phyloP scores from a whole-genome alignment of 2,329 filamentous ascomycete genomes.

The Rhinocladiella similis region DNA sequence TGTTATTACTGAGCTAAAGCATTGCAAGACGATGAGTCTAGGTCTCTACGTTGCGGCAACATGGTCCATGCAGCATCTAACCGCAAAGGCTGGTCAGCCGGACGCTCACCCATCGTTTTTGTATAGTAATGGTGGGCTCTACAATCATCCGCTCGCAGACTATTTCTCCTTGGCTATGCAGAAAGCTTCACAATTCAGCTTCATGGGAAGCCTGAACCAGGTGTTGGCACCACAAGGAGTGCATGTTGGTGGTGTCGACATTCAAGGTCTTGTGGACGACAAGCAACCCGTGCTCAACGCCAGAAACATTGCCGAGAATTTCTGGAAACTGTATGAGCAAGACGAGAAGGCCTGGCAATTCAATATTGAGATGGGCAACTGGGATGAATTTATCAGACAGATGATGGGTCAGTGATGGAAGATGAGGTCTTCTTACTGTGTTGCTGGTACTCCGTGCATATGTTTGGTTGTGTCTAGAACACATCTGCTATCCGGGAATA shows the following conservation, averaged over 20 bases:
- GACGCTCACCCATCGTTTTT: slow-evolving; percentile 17
- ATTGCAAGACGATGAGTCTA: slow-evolving; percentile 16
- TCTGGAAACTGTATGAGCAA: slow-evolving; percentile 28
- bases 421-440: too few relatives aligned
- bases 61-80: slow-evolving; percentile 21
- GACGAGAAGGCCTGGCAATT: slow-evolving; percentile 21
- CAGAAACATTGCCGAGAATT: slow-evolving; percentile 20
- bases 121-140: slow-evolving; percentile 15
- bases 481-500: too few relatives aligned
- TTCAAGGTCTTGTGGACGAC: slow-evolving; percentile 23
- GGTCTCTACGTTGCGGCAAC: slow-evolving; percentile 18
- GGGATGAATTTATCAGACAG: slow-evolving; percentile 12
- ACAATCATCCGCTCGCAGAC: slow-evolving; percentile 11
- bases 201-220: slow-evolving; percentile 16
- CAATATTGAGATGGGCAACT: slow-evolving; percentile 22
- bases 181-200: slow-evolving; percentile 21
- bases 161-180: slow-evolving; percentile 20
- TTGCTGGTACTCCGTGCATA: too few relatives aligned
- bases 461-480: too few relatives aligned
- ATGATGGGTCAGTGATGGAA: slow-evolving; percentile 5
- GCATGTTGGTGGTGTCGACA: slow-evolving; percentile 28
- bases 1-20: background rate
- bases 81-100: slow-evolving; percentile 2
- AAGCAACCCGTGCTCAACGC: slow-evolving; percentile 23
- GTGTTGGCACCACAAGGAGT: slow-evolving; percentile 24